Conservation (phyloP, 1,284 basidiomycete species). For the Mycena sp. region DNA sequence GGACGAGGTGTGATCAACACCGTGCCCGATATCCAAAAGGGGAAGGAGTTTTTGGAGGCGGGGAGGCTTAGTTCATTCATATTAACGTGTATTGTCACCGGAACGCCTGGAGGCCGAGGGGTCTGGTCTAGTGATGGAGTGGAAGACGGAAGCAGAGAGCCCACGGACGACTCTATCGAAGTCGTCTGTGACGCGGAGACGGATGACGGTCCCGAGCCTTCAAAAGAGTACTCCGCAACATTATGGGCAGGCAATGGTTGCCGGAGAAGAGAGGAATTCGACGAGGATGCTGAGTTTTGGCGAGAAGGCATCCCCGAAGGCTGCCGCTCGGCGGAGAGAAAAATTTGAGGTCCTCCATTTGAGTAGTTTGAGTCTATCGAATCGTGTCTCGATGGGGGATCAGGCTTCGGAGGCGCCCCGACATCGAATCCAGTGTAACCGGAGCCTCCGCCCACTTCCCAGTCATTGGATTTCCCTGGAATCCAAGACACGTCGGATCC, state of each 20-base stretch:
- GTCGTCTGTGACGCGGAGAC: conserved; percentile 58
- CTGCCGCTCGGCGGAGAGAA: conserved; percentile 37
- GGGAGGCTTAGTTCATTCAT: conserved; percentile 79
- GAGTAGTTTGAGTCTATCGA: conserved; percentile 57
- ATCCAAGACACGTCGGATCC: conserved; percentile 75
- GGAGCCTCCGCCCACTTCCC: conserved; percentile 68
- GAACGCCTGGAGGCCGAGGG: conserved; percentile 56
- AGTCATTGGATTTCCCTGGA: conserved; percentile 55
- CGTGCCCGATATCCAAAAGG: conserved; percentile 71
- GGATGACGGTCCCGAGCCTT: conserved; percentile 52
- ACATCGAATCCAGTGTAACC: conserved; percentile 77
- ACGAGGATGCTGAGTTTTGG: conserved; percentile 55
- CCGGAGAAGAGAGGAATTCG: conserved; percentile 67
- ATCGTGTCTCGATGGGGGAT: conserved; percentile 44
- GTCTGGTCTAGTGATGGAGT: conserved; percentile 34
- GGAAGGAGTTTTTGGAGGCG: conserved; percentile 63
- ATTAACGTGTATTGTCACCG: conserved; percentile 77
- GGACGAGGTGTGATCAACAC: conserved; percentile 65
- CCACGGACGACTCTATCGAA: conserved; percentile 62
- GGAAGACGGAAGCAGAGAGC: conserved; percentile 56
- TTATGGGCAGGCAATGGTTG: conserved; percentile 72
- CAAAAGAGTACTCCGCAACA: conserved; percentile 77
- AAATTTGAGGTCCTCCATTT: conserved; percentile 35
- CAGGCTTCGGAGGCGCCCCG: conserved; percentile 46
- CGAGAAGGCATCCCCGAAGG: conserved; percentile 35